Evolutionary conservation across 345 rosid genomes (phyloP).

Genomic region (Gossypium herbaceum): DNA sequence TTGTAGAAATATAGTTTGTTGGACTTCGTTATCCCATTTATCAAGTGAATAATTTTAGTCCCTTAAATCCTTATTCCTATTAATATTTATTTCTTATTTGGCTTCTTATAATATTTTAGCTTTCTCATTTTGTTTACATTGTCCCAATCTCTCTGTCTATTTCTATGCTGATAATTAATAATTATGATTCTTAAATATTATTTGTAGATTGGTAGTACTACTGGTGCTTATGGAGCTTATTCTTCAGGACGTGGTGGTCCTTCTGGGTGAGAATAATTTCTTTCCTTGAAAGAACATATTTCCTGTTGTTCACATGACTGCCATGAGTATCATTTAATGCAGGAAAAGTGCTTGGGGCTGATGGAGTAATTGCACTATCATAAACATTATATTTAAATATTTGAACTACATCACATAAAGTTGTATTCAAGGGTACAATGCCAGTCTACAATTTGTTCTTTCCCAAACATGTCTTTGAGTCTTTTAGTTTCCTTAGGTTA

Average conservation of each 20-base stretch:
- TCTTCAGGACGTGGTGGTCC: conserved; percentile 67
- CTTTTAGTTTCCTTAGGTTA: conserved; percentile 3
- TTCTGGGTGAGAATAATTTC: conserved; percentile 68
- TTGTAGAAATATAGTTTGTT: not conserved
- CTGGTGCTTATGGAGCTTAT: conserved; percentile 78
- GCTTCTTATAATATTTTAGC: too few relatives aligned
- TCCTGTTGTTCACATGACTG: not conserved
- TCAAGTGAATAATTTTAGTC: not conserved
- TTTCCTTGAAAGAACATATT: not conserved
- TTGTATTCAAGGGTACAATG: not conserved
- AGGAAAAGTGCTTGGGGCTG: not conserved
- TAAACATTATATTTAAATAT: not conserved
- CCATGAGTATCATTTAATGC: not conserved
- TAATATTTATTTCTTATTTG: not conserved
- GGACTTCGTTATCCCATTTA: not conserved
- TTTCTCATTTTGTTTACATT: not conserved
- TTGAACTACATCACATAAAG: conserved; percentile 13
- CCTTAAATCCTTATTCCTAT: not conserved
- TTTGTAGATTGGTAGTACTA: conserved; percentile 66
- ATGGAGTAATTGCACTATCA: not conserved
- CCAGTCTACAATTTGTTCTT: not conserved
- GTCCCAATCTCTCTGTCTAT: not conserved
- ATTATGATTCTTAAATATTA: conserved; percentile 4
- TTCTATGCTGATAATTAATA: not conserved
- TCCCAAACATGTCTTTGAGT: not conserved